A percentile compares a stretch with the other conserved stretches of the same genome.
Conservation (phyloP, 495 filamentous ascomycete genomes). For the Neurospora terricola region DNA sequence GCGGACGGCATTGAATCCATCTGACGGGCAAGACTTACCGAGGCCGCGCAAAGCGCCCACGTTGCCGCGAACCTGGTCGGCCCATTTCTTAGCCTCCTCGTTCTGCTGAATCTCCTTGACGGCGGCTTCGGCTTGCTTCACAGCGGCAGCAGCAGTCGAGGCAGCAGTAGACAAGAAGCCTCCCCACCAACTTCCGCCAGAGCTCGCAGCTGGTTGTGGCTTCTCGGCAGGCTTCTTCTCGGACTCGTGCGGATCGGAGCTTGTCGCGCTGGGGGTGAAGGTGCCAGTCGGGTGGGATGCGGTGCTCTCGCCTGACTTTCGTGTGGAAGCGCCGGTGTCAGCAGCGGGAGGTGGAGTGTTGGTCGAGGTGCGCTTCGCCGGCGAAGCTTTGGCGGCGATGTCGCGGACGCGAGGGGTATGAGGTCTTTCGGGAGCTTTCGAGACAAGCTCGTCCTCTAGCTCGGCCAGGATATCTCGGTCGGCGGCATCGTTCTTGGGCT, state of each 20-base stretch:
- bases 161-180: slow-evolving; percentile 54
- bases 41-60: slow-evolving; percentile 71
- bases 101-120: slow-evolving; percentile 94
- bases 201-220: slow-evolving; percentile 15
- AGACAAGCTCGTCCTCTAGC: slow-evolving; percentile 62
- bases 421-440: slow-evolving; percentile 59
- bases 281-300: slow-evolving; percentile 49
- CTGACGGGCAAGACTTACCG: slow-evolving; percentile 43
- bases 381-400: slow-evolving; percentile 39
- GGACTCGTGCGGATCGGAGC: slow-evolving; percentile 40
- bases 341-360: slow-evolving; percentile 40
- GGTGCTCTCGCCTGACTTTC: slow-evolving; percentile 68
- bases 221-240: slow-evolving; percentile 39
- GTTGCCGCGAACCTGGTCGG: slow-evolving; percentile 86
- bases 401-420: slow-evolving; percentile 72
- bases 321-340: slow-evolving; percentile 36
- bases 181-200: slow-evolving; percentile 73
- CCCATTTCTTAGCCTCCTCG: slow-evolving; percentile 94
- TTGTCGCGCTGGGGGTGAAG: slow-evolving; percentile 42
- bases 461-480: slow-evolving; percentile 73
- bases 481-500: slow-evolving; percentile 35
- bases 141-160: slow-evolving; percentile 54
- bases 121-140: slow-evolving; percentile 87
- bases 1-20: neutral
- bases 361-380: slow-evolving; percentile 48